Conservation (phyloP, 2,329 filamentous ascomycete genomes). For the Apiospora saccharicola region DNA sequence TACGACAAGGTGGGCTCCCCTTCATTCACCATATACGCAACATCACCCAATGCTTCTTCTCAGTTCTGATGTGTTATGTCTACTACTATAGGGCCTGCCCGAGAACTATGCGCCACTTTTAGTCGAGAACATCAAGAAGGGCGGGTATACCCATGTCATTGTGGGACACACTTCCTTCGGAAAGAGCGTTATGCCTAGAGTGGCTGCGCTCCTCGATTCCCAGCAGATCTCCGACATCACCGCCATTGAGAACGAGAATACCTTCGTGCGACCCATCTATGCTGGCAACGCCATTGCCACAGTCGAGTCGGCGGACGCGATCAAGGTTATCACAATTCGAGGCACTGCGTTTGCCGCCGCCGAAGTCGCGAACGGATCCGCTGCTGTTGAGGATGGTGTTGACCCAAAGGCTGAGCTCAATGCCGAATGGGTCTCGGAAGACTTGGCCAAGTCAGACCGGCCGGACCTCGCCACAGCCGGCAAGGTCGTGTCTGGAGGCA, state of each 20-base stretch:
- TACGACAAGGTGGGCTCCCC: constrained; percentile 81
- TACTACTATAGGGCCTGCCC: constrained; percentile 72
- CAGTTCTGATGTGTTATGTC: constrained; percentile 11
- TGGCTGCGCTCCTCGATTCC: constrained; percentile 88
- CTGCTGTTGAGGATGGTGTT: constrained; percentile 78
- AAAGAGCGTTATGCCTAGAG: constrained; percentile 91
- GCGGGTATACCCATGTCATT: constrained; percentile 90
- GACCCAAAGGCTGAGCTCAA: constrained; percentile 79
- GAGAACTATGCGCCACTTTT: constrained; percentile 95
- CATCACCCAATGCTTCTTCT: not conserved
- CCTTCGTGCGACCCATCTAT: constrained; percentile 96
- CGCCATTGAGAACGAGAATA: constrained; percentile 85
- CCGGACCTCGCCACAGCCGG: constrained; percentile 91
- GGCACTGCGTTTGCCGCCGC: constrained; percentile 89
- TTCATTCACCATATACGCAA: not conserved
- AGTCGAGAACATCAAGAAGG: constrained; percentile 96
- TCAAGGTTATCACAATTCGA: constrained; percentile 91
- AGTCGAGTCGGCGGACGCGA: constrained; percentile 84
- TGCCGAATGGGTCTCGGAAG: constrained; percentile 92
- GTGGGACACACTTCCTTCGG: constrained; percentile 94
- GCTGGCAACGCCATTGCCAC: constrained; percentile 97
- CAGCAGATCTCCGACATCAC: constrained; percentile 96
- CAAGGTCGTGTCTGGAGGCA: constrained; percentile 90
- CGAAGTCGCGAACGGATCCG: constrained; percentile 74
- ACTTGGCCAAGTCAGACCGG: constrained; percentile 90